Evolutionary conservation across 495 filamentous ascomycete genomes (phyloP), one percentile per base, ranked within the genome.

Genomic region (Mytilinidion resinicola): DNA sequence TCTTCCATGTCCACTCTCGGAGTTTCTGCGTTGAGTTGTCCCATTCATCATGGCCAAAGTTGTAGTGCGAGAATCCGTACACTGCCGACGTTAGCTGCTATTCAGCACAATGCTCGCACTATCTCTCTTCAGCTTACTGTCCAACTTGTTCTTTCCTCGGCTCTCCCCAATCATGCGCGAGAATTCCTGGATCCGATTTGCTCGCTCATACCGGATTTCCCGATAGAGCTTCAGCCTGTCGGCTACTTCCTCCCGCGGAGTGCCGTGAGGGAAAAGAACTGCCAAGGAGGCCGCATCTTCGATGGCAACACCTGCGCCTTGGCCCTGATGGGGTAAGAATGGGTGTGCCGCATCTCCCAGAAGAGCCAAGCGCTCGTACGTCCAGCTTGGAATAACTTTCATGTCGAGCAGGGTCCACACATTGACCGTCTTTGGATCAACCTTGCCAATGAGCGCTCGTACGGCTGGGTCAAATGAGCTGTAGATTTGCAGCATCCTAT

Each of bases 301-400:
- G 34, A 73, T 71, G 10, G 69, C 70, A 47, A 60, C 52, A 10
- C 54, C 70, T 12, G 65, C 70, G n/a, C 69, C 69, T 62, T 73
- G 70, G 10, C 69, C 70, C 57, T 71, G 70, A 57, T 70, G 61
- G 6, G 81, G 81, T 35, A 77, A 62, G 63, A 85, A 84, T 5
- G 82, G 83, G 70, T 87, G 83, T 30, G 79, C 82, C 0, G 84
- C 79, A 74, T 86, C 84, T 1, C 84, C 84, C 4, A 87, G 49
- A 0, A 83, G 67, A 5, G 73, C 80, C 33, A 85, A 53, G 20
- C 70, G 73, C 3, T 66, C 77, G 5, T 77, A 70, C 1, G 75
- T 68, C 78, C 79, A 87, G 0, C 72, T 76, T 0, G 76, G 73
- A n/a, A 86, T 60, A 14, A 72, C 67, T 5, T 77, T 72, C 76